Percentiles rank a stretch among this genome's conserved stretches.
Evolutionary conservation across 805 yeast species (phyloP).

Genomic region (Candida pseudofarinosa): DNA sequence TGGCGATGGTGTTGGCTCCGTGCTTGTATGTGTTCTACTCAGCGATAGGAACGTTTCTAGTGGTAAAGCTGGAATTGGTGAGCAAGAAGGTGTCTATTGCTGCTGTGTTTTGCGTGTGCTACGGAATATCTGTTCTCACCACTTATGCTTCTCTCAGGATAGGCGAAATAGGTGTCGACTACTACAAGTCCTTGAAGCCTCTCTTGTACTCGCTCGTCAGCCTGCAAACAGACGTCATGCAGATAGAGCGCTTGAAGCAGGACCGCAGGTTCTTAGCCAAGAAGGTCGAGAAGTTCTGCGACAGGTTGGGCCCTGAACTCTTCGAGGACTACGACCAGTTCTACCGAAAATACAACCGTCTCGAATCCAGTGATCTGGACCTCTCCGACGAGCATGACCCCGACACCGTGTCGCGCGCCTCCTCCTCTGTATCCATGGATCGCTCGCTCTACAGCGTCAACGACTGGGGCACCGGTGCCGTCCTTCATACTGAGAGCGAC

Average conservation of each 20-base stretch:
- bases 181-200: slow-evolving; percentile 37
- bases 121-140: slow-evolving; percentile 34
- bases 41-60: slow-evolving; percentile 24
- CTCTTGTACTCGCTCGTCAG: slow-evolving; percentile 30
- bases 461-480: slow-evolving; percentile 25
- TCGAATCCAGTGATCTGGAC: slow-evolving; percentile 15
- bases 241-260: slow-evolving; percentile 27
- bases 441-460: slow-evolving; percentile 8
- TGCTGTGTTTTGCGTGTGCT: slow-evolving; percentile 26
- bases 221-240: slow-evolving; percentile 24
- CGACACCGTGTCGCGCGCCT: too few relatives aligned
- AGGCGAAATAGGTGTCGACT: slow-evolving; percentile 41
- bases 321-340: slow-evolving; percentile 35
- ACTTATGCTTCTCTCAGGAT: slow-evolving; percentile 39
- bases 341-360: slow-evolving; percentile 22
- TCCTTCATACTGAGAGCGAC: too few relatives aligned
- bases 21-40: slow-evolving; percentile 37
- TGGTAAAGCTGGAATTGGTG: slow-evolving; percentile 12
- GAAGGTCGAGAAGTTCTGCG: slow-evolving; percentile 31
- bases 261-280: slow-evolving; percentile 22
- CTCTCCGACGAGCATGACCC: too few relatives aligned
- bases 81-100: slow-evolving; percentile 10
- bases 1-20: slow-evolving; percentile 40
- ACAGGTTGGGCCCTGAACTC: slow-evolving; percentile 33
- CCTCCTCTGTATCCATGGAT: too few relatives aligned